These are phyloP conservation scores for Avena insularis DNA, from an alignment of 176 grass and related monocot species.

Conservation along the genomic window DNA sequence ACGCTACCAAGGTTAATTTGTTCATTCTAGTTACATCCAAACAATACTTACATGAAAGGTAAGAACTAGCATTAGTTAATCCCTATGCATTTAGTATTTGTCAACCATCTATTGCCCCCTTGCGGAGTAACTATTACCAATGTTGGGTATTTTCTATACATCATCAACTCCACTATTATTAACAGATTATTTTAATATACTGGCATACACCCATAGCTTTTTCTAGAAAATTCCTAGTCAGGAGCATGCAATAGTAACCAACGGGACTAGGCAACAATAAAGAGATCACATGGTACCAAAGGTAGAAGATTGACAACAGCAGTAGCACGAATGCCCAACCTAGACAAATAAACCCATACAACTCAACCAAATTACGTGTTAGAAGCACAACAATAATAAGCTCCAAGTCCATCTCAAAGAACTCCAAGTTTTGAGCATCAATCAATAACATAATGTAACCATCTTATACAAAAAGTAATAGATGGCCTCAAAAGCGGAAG, in stretches of 20 bases:
- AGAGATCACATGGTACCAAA: neutral
- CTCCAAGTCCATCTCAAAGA: neutral
- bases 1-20: neutral
- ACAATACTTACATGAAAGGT: too few species aligned
- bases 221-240: neutral
- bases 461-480: neutral
- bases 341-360: neutral
- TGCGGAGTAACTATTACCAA: too few species aligned
- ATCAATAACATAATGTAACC: neutral
- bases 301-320: neutral
- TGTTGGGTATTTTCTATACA: too few species aligned
- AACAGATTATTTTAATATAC: too few species aligned
- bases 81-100: too few species aligned
- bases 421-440: neutral
- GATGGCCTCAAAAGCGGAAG: neutral
- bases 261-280: neutral
- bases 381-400: neutral
- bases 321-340: neutral
- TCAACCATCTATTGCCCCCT: too few species aligned
- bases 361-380: neutral
- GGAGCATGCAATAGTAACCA: neutral
- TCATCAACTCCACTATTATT: too few species aligned
- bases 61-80: too few species aligned
- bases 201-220: too few species aligned
- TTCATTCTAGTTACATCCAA: neutral